A percentile compares a stretch with the other conserved stretches of the same genome.
These are phyloP conservation scores for Solanum piurae DNA, from an alignment of 257 asterid species.

Conservation along the genomic window DNA sequence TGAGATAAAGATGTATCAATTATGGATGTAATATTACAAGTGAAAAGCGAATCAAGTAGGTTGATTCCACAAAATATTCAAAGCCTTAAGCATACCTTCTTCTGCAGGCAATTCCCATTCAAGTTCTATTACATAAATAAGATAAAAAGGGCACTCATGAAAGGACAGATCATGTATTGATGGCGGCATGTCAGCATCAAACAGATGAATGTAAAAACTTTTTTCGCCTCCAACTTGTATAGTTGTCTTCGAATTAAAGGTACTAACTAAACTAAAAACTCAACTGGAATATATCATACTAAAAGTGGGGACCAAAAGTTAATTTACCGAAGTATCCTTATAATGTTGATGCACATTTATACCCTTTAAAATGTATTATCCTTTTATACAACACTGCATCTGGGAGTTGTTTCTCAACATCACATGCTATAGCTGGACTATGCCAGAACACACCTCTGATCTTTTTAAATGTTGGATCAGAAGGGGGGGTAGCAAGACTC, in stretches of 20 bases:
- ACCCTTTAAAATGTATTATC: not conserved
- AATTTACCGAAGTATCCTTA: not conserved
- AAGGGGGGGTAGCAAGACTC: too few relatives aligned
- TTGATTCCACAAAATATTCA: not conserved
- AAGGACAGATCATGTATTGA: not conserved
- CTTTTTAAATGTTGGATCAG: too few relatives aligned
- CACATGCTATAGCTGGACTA: too few relatives aligned
- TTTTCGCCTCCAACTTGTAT: not conserved
- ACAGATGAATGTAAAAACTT: not conserved
- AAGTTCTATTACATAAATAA: not conserved
- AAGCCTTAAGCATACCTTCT: not conserved
- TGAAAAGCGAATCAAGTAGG: not conserved
- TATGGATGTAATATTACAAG: not conserved
- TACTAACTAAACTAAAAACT: not conserved
- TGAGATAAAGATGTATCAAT: not conserved
- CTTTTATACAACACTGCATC: not conserved
- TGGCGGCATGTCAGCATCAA: not conserved
- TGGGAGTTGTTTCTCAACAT: too few relatives aligned
- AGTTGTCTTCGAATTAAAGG: not conserved
- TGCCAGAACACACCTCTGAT: too few relatives aligned
- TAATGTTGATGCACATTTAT: not conserved
- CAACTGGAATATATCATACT: not conserved
- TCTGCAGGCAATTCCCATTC: not conserved
- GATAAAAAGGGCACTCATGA: not conserved
- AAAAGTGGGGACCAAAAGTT: not conserved